Evolutionary conservation across 1,284 basidiomycete species (phyloP), one percentile per base, ranked within the genome.

Genomic region (Trichosporon sp.): DNA sequence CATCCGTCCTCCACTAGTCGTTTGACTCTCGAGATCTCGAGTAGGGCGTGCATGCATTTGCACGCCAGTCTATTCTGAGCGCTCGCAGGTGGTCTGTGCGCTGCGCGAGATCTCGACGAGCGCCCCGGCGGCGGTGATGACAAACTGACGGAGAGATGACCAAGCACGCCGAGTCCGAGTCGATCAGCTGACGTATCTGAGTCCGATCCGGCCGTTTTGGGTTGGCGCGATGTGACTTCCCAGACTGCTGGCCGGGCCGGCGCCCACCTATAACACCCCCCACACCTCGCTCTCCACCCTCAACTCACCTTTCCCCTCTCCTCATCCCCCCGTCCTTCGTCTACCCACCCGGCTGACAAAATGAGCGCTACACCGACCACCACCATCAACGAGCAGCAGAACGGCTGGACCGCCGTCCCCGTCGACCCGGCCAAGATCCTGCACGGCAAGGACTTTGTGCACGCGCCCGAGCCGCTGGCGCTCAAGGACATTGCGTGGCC

Each of bases 381-480:
- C 18, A 51, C 15, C 12, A 9, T 21, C 44, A n/a, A 7, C 29
- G 56, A 32, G 56, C 27, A n/a, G 56, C 56, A 67, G 62, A 53
- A 60, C 42, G 67, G 67, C 21, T 68, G 67, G 67, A 60, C 67
- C 18, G 64, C 67, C 29, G 64, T 65, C 31, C 64, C 67, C 25
- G 51, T 64, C 56, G 67, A 68, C 56, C 42, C 58, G 7, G 35
- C 35, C 9, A 23, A 32, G 21, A 23, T 65, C 12, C 25, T 68
- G 23, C 29, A n/a, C 15, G 56, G 56, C 56, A 60, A 60, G 56
- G 32, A 44, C 11, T 56, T 25, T 42, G n/a, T 35, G 7, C 27
- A 44, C 15, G n/a, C 18, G 35, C 38, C 60, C 25, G n/a, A 23
- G 21, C 29, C 62, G n/a, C 15, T 51, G 3, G 6, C 25, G 1